Conservation (phyloP, 2,329 filamentous ascomycete genomes). For the Acrocalymma vagum region DNA sequence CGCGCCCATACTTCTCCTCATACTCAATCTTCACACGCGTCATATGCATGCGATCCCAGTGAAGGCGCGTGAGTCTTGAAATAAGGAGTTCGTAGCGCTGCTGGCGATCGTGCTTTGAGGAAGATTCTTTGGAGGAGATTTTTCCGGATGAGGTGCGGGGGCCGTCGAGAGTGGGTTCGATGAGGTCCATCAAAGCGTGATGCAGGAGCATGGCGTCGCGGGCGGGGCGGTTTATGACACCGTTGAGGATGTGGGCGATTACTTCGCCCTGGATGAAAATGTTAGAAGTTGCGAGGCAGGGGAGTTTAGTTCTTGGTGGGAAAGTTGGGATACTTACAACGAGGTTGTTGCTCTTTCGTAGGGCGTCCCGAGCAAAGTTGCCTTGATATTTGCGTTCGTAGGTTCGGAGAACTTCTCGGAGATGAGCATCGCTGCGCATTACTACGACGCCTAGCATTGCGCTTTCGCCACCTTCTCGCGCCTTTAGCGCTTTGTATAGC, state of each 20-base stretch:
- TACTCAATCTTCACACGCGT: constrained; percentile 82
- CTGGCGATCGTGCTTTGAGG: constrained; percentile 51
- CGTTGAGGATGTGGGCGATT: constrained; percentile 93
- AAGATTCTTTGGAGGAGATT: constrained; percentile 30
- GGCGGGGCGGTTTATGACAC: constrained; percentile 93
- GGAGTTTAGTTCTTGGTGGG: neutral
- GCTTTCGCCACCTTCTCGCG: constrained; percentile 81
- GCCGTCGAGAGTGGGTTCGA: constrained; percentile 42
- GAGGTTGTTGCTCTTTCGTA: constrained; percentile 88
- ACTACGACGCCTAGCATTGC: constrained; percentile 88
- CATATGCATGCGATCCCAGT: constrained; percentile 90
- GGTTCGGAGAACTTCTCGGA: constrained; percentile 78
- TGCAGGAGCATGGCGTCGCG: constrained; percentile 90
- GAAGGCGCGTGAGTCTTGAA: constrained; percentile 83
- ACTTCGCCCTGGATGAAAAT: constrained; percentile 78
- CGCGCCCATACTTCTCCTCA: constrained; percentile 75
- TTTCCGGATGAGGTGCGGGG: constrained; percentile 24
- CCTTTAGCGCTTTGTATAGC: constrained; percentile 74
- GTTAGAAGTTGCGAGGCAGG: constrained; percentile 6
- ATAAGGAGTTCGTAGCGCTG: constrained; percentile 87
- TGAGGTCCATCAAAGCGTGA: constrained; percentile 77
- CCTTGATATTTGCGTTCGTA: constrained; percentile 78
- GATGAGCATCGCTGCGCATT: constrained; percentile 79
- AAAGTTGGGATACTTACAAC: constrained; percentile 72
- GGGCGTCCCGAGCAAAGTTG: constrained; percentile 88